A percentile compares a stretch with the other conserved stretches of the same genome.
phyloP scores from a whole-genome alignment of 345 rosid species.

The Pugionium dolabratum region DNA sequence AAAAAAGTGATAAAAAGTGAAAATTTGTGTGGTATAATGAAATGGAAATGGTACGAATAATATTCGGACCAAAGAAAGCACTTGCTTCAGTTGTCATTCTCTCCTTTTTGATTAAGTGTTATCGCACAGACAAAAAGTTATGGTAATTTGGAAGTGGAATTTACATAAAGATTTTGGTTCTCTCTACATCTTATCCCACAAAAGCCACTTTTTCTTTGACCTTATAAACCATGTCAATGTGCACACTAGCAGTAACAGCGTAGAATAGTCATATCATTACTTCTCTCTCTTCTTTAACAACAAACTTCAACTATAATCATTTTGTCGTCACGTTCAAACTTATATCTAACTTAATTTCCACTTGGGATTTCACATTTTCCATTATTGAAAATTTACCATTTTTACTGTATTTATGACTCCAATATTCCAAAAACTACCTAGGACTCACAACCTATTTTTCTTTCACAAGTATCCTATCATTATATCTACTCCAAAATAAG shows the following conservation, averaged over 20 bases:
- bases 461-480: no score
- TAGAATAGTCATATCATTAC: constrained; percentile 10
- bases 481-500: no score
- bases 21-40: neutral
- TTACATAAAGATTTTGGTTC: constrained; percentile 16
- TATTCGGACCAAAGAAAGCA: constrained; percentile 34
- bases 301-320: no score
- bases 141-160: constrained; percentile 35
- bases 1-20: neutral
- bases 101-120: constrained; percentile 14
- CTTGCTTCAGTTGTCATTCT: constrained; percentile 35
- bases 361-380: no score
- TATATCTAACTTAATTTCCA: no score
- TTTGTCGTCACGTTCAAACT: no score
- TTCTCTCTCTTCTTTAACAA: neutral
- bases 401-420: no score
- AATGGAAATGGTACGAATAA: constrained; percentile 29
- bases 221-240: constrained; percentile 52
- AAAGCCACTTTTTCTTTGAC: constrained; percentile 59
- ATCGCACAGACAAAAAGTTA: constrained; percentile 17
- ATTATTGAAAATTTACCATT: no score
- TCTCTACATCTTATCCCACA: constrained; percentile 32
- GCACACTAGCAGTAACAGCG: constrained; percentile 22
- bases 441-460: no score
- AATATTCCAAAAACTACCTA: no score